A percentile compares a stretch with the other conserved stretches of the same genome.
phyloP scores from a whole-genome alignment of 306 rosid species.

The Quercus dentata region DNA sequence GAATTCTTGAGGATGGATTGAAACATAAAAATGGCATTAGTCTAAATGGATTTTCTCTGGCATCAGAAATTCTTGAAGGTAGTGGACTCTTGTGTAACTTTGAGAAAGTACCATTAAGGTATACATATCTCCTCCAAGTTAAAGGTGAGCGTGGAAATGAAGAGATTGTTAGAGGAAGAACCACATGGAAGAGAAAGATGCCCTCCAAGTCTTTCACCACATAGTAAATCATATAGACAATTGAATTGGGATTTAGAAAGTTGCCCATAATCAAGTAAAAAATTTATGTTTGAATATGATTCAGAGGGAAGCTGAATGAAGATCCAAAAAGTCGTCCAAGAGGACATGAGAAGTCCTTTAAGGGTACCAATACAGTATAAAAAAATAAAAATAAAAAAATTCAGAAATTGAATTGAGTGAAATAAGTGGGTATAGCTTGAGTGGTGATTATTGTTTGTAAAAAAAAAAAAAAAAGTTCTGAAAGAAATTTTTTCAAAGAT shows the following conservation, averaged over 20 bases:
- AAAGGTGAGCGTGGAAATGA: conserved; percentile 52
- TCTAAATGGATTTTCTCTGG: conserved; percentile 59
- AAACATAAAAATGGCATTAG: conserved; percentile 37
- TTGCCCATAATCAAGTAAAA: too few species aligned
- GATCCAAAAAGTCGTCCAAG: too few species aligned
- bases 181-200: conserved; percentile 70
- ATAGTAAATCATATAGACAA: neutral
- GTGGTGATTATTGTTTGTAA: too few species aligned
- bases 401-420: too few species aligned
- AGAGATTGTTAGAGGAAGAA: conserved; percentile 89
- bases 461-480: too few species aligned
- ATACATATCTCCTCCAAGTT: conserved; percentile 70
- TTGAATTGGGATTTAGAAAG: neutral
- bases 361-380: too few species aligned
- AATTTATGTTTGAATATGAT: too few species aligned
- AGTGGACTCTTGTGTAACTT: conserved; percentile 51
- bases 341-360: too few species aligned
- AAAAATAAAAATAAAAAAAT: too few species aligned
- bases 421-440: too few species aligned
- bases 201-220: conserved; percentile 39
- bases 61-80: conserved; percentile 61
- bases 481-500: too few species aligned
- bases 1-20: conserved; percentile 36
- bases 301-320: too few species aligned
- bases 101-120: conserved; percentile 48